Evolutionary conservation across 345 rosid genomes (phyloP).

Genomic region (Camelina laxa): DNA sequence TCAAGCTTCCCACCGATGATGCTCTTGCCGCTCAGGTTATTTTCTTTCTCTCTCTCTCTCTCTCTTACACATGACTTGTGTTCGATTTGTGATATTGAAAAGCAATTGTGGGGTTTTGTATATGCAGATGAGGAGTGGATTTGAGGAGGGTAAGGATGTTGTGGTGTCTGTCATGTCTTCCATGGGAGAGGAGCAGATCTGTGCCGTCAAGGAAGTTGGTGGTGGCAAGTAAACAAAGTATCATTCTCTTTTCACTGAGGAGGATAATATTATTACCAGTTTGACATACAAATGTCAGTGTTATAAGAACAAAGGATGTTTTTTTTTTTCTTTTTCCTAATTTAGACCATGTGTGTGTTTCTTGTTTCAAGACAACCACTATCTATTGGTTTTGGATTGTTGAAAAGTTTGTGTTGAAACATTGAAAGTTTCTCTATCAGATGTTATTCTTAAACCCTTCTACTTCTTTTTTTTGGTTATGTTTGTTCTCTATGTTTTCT

Average conservation of each 20-base stretch:
- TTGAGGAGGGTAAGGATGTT: conserved; percentile 74
- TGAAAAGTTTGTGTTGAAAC: conserved; percentile 40
- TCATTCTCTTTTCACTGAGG: conserved; percentile 32
- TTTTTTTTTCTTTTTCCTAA: conserved; percentile 29
- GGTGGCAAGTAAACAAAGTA: conserved; percentile 48
- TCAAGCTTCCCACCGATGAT: conserved; percentile 82
- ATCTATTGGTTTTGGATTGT: conserved; percentile 43
- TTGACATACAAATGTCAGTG: conserved; percentile 20
- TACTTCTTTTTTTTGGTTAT: not conserved
- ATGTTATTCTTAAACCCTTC: conserved; percentile 12
- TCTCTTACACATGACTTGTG: not conserved
- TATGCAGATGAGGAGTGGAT: conserved; percentile 72
- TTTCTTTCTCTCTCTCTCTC: conserved; percentile 10
- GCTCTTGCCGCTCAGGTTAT: conserved; percentile 61
- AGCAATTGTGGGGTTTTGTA: not conserved
- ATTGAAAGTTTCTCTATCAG: conserved; percentile 14
- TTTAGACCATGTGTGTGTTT: conserved; percentile 39
- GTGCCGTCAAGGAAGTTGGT: conserved; percentile 82
- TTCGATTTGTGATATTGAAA: not conserved
- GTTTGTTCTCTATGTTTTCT: not conserved
- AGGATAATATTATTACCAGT: conserved; percentile 36
- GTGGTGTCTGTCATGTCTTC: conserved; percentile 82
- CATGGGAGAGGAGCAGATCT: conserved; percentile 95
- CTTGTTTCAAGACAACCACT: conserved; percentile 33
- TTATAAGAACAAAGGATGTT: conserved; percentile 33